These are phyloP conservation scores for Yamadazyma endophytica DNA, from an alignment of 805 yeast genomes.

Conservation along the genomic window DNA sequence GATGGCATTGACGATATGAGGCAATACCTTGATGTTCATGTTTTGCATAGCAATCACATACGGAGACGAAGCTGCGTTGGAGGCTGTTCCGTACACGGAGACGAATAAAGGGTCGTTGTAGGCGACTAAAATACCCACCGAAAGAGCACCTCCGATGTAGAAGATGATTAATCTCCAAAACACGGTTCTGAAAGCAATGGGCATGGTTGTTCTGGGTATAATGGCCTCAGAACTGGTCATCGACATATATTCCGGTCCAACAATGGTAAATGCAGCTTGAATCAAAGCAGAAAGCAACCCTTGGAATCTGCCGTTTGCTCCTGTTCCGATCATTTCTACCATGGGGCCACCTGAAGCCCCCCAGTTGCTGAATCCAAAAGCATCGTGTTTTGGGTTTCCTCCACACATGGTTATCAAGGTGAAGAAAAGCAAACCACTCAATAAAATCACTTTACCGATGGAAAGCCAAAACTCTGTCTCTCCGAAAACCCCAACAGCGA, in stretches of 20 bases:
- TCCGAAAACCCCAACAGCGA: constrained; percentile 48
- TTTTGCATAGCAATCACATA: constrained; percentile 77
- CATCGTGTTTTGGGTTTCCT: constrained; percentile 30
- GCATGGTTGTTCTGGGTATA: constrained; percentile 55
- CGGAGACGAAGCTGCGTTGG: constrained; percentile 33
- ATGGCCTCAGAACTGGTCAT: constrained; percentile 51
- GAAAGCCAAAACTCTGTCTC: constrained; percentile 47
- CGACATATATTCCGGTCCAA: constrained; percentile 42
- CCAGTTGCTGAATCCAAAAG: constrained; percentile 33
- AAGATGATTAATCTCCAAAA: constrained; percentile 41
- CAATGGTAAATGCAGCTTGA: constrained; percentile 36
- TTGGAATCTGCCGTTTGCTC: constrained; percentile 35
- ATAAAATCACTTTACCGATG: constrained; percentile 33
- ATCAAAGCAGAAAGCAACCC: constrained; percentile 39
- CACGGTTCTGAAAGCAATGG: constrained; percentile 55
- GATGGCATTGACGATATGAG: constrained; percentile 75
- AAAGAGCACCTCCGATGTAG: constrained; percentile 14
- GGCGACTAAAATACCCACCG: constrained; percentile 21
- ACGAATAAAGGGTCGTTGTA: constrained; percentile 23
- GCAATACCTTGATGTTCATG: constrained; percentile 61
- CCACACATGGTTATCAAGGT: constrained; percentile 35
- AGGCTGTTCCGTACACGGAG: background rate
- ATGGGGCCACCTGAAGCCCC: constrained; percentile 34
- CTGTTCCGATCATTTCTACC: constrained; percentile 33
- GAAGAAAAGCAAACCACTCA: constrained; percentile 33